A percentile compares a stretch with the other conserved stretches of the same genome.
Evolutionary conservation across 2,329 filamentous ascomycete genomes (phyloP).

Genomic region (Botrytis squamosa): DNA sequence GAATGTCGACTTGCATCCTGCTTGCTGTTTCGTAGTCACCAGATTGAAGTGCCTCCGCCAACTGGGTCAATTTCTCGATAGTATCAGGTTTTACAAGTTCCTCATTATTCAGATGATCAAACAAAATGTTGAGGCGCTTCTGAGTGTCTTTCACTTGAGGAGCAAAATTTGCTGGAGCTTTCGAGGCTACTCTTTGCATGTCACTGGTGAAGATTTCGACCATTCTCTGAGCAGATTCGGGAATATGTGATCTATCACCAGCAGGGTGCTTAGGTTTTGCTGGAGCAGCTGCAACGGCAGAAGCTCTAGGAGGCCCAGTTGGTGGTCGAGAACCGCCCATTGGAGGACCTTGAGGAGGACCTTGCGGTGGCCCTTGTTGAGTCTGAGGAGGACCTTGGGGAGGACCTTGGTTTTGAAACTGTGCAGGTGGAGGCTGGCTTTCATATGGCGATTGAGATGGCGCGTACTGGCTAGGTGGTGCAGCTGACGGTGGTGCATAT

Average conservation of each 20-base stretch:
- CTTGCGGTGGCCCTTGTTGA: conserved; percentile 40
- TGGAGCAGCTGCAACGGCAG: conserved; percentile 42
- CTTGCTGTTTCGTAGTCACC: conserved; percentile 69
- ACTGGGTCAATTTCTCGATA: conserved; percentile 61
- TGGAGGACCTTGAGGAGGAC: conserved; percentile 40
- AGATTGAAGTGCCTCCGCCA: conserved; percentile 64
- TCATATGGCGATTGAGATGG: conserved; percentile 57
- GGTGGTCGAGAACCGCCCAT: conserved; percentile 47
- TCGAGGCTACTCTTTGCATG: conserved; percentile 82
- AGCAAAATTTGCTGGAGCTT: conserved; percentile 83
- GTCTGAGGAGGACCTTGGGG: conserved; percentile 48
- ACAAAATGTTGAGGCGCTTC: conserved; percentile 88
- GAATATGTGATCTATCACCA: conserved; percentile 89
- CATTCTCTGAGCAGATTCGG: conserved; percentile 69
- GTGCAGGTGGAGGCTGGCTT: conserved; percentile 43
- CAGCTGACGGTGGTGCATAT: conserved; percentile 44
- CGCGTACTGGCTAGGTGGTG: conserved; percentile 58
- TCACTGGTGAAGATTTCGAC: conserved; percentile 79
- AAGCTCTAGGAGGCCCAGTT: conserved; percentile 37
- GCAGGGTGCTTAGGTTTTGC: conserved; percentile 69
- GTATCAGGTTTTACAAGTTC: conserved; percentile 83
- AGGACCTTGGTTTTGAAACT: conserved; percentile 43
- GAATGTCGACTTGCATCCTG: conserved; percentile 70
- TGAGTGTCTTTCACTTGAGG: conserved; percentile 91
- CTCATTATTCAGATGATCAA: conserved; percentile 95